Conservation (phyloP, 352 stramenopile genomes). For the Globisporangium cederbergense region DNA sequence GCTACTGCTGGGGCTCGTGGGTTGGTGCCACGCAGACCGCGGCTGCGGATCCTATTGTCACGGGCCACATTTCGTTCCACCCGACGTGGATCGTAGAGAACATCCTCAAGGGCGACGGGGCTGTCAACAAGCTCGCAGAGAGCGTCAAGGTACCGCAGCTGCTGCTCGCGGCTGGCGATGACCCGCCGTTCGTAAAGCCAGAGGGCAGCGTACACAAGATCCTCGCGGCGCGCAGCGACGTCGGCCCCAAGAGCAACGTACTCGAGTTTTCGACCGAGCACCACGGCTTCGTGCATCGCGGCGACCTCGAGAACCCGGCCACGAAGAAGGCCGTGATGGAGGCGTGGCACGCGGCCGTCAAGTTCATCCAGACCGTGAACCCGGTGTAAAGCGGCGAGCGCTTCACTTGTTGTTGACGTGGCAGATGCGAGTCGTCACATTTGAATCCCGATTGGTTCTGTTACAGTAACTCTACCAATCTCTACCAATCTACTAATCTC, state of each 20-base stretch:
- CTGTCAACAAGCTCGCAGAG: slow-evolving; percentile 66
- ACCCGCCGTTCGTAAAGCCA: slow-evolving; percentile 65
- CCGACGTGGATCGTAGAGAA: slow-evolving; percentile 78
- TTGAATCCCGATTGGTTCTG: background rate
- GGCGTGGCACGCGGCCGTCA: slow-evolving; percentile 53
- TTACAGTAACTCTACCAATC: background rate
- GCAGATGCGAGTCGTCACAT: background rate
- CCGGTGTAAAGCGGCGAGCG: slow-evolving; percentile 24
- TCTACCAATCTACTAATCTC: too few species aligned
- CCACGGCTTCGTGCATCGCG: slow-evolving; percentile 83
- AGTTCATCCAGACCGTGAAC: slow-evolving; percentile 58
- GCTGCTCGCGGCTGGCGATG: slow-evolving; percentile 61
- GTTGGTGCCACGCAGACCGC: slow-evolving; percentile 55
- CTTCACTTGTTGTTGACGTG: background rate
- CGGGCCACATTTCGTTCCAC: slow-evolving; percentile 80
- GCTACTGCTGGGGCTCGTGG: slow-evolving; percentile 85
- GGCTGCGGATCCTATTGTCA: slow-evolving; percentile 37
- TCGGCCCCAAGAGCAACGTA: slow-evolving; percentile 51
- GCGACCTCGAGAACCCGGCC: slow-evolving; percentile 63
- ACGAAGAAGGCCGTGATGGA: slow-evolving; percentile 65
- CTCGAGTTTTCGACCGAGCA: slow-evolving; percentile 67
- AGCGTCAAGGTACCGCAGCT: slow-evolving; percentile 74
- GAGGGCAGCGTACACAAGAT: slow-evolving; percentile 74
- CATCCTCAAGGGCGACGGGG: slow-evolving; percentile 64
- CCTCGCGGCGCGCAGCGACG: slow-evolving; percentile 46